phyloP scores from a whole-genome alignment of 2,329 filamentous ascomycete genomes.

The Pseudophaeomoniella oleicola region DNA sequence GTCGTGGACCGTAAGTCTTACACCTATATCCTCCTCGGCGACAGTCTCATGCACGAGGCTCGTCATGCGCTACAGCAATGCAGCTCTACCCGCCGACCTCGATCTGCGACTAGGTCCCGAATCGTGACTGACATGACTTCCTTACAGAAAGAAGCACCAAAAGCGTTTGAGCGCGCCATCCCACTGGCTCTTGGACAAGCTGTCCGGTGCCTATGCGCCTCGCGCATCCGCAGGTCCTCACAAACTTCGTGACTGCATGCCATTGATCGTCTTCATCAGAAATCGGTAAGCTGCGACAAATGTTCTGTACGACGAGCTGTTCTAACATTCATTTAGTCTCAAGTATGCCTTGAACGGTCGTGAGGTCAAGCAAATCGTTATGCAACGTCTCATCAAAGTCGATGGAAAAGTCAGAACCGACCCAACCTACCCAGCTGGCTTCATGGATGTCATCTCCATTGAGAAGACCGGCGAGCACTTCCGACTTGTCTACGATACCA shows the following conservation, averaged over 20 bases:
- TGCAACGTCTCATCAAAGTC: constrained; percentile 99
- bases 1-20: constrained; percentile 33
- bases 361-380: constrained; percentile 94
- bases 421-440: constrained; percentile 89
- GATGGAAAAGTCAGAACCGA: constrained; percentile 99
- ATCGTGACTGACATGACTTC: constrained; percentile 5
- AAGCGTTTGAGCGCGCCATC: constrained; percentile 98
- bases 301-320: constrained; percentile 3
- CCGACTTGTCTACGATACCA: constrained; percentile 99
- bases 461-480: constrained; percentile 99
- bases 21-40: constrained; percentile 25
- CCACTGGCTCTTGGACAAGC: constrained; percentile 99
- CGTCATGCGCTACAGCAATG: too few relatives aligned
- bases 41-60: neutral
- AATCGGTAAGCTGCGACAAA: constrained; percentile 35
- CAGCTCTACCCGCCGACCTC: too few relatives aligned
- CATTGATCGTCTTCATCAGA: constrained; percentile 95
- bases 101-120: too few relatives aligned
- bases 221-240: constrained; percentile 63
- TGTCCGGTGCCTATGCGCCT: constrained; percentile 73
- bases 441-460: constrained; percentile 99
- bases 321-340: constrained; percentile 48
- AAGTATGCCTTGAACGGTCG: constrained; percentile 99
- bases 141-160: constrained; percentile 91
- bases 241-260: constrained; percentile 97